Evolutionary conservation across 495 filamentous ascomycete species (phyloP), one percentile per base, ranked within the genome.

Genomic region (Parathielavia appendiculata): DNA sequence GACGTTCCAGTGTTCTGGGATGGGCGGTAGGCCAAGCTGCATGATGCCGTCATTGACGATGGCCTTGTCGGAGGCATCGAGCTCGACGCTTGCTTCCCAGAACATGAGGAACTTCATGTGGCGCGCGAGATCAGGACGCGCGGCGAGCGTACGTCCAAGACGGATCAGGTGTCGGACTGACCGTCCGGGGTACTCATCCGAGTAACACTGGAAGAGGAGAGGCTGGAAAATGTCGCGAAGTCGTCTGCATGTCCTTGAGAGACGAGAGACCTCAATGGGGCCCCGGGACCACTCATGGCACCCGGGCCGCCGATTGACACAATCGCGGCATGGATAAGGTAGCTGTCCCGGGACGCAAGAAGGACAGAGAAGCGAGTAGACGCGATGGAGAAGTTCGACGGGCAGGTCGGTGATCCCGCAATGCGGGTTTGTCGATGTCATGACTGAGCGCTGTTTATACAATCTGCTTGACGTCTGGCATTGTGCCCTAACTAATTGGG

Each of bases 81-180:
- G 50, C 12, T 49, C 32, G 41, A 6, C n/a, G 41, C 16, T 5
- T 6, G n/a, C n/a, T 5, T 44, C 41, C 12, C 13, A 9, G 41
- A 44, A 19, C 7, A 20, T 11, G 45, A 56, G 14, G 58, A 26
- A 10, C 13, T 40, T 32, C 10, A 61, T 11, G 39, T 56, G 30
- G 8, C 22, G 48, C 16, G 40, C 54, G 36, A 61, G 59, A 22
- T 61, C 59, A 7, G 54, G 59, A 5, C 59, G 59, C 20, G 26
- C 13, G 6, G 26, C 26, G 32, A 61, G 54, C 30, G 54, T 30
- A 12, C 46, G 48, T 16, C 47, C 6, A 20, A 61, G 39, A 1
- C 26, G 20, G 48, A 48, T 39, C 32, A 46, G 34, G 17, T 4
- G 22, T 4, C 10, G 22, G 16, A 8, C 12, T 5, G 45, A 9